Percentiles rank a stretch among this genome's conserved stretches.
Evolutionary conservation across 2,329 filamentous ascomycete species (phyloP).

Genomic region (Didymella arachidicola): DNA sequence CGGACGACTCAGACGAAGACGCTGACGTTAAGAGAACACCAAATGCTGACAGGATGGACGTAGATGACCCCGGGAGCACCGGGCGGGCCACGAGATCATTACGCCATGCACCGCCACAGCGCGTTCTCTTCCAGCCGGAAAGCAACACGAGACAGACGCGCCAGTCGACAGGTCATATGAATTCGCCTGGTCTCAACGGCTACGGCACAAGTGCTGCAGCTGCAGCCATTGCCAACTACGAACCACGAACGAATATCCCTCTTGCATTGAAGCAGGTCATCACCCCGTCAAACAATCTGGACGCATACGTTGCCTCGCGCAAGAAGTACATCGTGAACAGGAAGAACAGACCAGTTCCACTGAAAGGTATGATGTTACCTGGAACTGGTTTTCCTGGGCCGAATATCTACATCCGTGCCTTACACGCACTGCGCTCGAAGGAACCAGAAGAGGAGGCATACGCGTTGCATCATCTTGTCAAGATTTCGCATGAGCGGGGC

Average conservation of each 20-base stretch:
- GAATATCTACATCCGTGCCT: slow-evolving; percentile 89
- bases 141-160: slow-evolving; percentile 71
- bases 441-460: slow-evolving; percentile 87
- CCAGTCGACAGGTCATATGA: slow-evolving; percentile 54
- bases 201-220: slow-evolving; percentile 55
- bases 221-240: slow-evolving; percentile 71
- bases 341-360: slow-evolving; percentile 50
- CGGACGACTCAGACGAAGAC: slow-evolving; percentile 56
- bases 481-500: slow-evolving; percentile 92
- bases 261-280: slow-evolving; percentile 75
- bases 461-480: slow-evolving; percentile 89
- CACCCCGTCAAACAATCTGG: slow-evolving; percentile 77
- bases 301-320: slow-evolving; percentile 68
- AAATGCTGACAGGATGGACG: slow-evolving; percentile 59
- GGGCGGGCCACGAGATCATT: slow-evolving; percentile 58
- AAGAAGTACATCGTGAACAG: slow-evolving; percentile 60
- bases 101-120: slow-evolving; percentile 82
- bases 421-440: slow-evolving; percentile 81
- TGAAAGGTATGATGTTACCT: slow-evolving; percentile 65
- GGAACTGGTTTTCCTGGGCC: slow-evolving; percentile 76
- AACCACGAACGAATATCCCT: slow-evolving; percentile 69
- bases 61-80: slow-evolving; percentile 59
- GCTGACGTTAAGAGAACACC: slow-evolving; percentile 56
- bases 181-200: slow-evolving; percentile 56
- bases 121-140: slow-evolving; percentile 86